Evolutionary conservation across 495 filamentous ascomycete species (phyloP), one percentile per base, ranked within the genome.

Genomic region (Daldinia caldariorum): DNA sequence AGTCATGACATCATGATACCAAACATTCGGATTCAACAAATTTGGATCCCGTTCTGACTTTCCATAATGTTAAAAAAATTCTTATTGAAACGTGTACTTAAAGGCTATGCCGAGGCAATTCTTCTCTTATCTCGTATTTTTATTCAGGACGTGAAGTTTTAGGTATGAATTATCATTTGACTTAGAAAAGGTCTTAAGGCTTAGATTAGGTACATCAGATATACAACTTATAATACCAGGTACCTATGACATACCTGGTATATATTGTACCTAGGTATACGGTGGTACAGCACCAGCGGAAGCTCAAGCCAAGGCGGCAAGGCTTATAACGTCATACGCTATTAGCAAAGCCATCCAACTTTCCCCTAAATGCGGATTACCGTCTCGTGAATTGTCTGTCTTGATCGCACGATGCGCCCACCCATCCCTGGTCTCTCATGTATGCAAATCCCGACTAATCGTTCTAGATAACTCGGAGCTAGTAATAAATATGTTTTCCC

Each of bases 1-100:
- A 29, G 10, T 61, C 37, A 63, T 71, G 68, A 71, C 63, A 63
- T 71, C 68, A 71, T 49, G 54, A 62, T 18, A 20, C 55, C 26
- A 18, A 61, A 61, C 13, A 51, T 59, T 22, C 6, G 32, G 47
- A 20, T 62, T 43, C 12, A 26, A 58, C 57, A 66, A 66, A 58
- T 43, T 70, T 18, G 39, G 39, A 61, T 65, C 29, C 14, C 31
- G 55, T 55, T 45, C 37, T 14, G 4, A 41, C 22, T 53, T 53
- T 39, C 29, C 13, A 18, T n/a, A 18, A 16, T 43, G n/a, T 43
- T 7, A n/a, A n/a, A n/a, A 6, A 6, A 43, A 43, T 18, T 43
- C 1, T 43, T 16, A 7, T 18, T 20, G 16, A 20, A 20, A 8
- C 6, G 5, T 45, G 14, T 45, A 16, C n/a, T 45, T 18, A 20